Base-by-base conservation (phyloP, 163 green algal species). In the Prototheca wickerhamii region DNA sequence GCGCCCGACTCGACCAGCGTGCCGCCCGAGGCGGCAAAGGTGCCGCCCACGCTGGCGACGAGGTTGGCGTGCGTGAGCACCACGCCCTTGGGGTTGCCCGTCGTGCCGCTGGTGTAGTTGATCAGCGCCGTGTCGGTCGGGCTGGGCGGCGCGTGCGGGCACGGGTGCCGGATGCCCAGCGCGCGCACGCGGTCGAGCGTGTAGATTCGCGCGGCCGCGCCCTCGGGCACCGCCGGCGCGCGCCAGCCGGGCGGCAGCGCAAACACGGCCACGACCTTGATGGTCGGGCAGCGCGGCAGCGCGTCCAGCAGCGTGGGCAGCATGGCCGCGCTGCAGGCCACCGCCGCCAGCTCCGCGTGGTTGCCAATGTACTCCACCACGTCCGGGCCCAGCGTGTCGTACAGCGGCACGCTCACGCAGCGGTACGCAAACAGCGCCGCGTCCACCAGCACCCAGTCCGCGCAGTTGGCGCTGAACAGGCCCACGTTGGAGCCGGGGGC, bases 31-130 rank as follows among this genome's bases (percentile, higher is more conserved):
- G 1, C n/a, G n/a, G n/a, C n/a, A 12, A 59, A 0, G 5, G 59
- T 60, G 50, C 78, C 83, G 21, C 84, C 85, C 6, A 75, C 70
- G 64, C 90, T 87, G 59, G 90, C 78, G 20, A 97, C 79, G 31
- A 96, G 65, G 80, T 91, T 93, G 69, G 43, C 69, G 71, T 96
- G 90, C 0, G 77, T 93, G 4, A 84, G 60, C 61, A 96, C 76
- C 17, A 85, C 91, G 37, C 91, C 92, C 77, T 99, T 99, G 51
- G 93, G 93, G 34, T 87, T 80, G 29, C 93, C 93, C 1, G 93
- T 99, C 30, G 93, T 99, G 35, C 93, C 93, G 49, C 65, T 87
- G 25, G 93, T 99, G 85, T 98, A 99, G 78, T 87, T 97, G 43
- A 99, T 90, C 21, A 85, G 89, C 33, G 86, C 87, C 1, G 91